These are phyloP conservation scores for Tolypocladium pustulatum DNA, from an alignment of 2,329 filamentous ascomycete species.

Conservation along the genomic window DNA sequence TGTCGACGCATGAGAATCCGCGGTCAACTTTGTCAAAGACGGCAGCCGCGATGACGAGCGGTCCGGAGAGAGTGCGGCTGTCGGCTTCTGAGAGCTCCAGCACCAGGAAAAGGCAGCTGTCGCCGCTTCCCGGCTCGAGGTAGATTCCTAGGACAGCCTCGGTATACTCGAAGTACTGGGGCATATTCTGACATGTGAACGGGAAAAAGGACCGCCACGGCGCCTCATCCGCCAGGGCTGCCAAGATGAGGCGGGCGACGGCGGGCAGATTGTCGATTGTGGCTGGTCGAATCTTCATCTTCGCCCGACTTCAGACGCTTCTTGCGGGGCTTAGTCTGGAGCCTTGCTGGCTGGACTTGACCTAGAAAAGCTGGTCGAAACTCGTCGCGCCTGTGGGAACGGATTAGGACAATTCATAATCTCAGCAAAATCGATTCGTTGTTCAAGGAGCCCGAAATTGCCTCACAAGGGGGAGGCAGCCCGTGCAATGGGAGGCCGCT, in stretches of 20 bases:
- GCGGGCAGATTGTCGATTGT: conserved; percentile 8
- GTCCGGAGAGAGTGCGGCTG: background rate
- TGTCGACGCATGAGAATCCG: background rate
- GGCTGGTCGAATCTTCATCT: conserved; percentile 8
- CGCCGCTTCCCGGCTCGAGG: conserved; percentile 1
- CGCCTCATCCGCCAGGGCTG: conserved; percentile 6
- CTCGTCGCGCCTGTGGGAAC: background rate
- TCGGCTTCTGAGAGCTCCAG: conserved; percentile 4
- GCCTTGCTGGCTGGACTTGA: background rate
- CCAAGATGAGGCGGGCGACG: conserved; percentile 6
- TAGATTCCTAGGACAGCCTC: background rate
- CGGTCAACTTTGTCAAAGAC: conserved; percentile 7
- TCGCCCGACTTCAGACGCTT: background rate
- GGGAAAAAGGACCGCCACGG: conserved; percentile 7
- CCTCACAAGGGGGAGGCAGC: background rate
- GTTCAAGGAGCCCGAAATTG: background rate
- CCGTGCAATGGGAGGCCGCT: background rate
- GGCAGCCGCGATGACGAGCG: conserved; percentile 4
- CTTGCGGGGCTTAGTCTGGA: background rate
- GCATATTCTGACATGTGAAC: background rate
- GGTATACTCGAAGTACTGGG: background rate
- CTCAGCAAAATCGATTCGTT: too few species aligned
- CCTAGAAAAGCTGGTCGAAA: background rate
- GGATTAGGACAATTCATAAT: background rate
- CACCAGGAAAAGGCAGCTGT: conserved; percentile 3